Evolutionary conservation across 768 basidiomycete species (phyloP).

Genomic region (Leucocoprinus leucothites): DNA sequence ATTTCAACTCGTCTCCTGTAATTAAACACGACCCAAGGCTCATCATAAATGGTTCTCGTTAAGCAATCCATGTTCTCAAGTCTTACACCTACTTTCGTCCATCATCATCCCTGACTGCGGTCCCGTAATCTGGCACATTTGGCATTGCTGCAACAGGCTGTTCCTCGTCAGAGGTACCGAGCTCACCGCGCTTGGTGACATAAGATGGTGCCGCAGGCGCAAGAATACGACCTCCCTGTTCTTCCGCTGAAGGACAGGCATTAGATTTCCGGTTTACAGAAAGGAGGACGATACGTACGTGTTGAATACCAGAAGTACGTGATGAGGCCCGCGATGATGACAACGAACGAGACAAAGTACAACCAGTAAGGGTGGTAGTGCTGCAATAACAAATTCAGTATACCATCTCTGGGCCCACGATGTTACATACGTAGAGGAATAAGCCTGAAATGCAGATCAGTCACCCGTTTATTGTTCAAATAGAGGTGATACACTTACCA

Average conservation of each 20-base stretch:
- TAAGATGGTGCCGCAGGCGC: slow-evolving; percentile 61
- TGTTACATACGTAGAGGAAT: slow-evolving; percentile 45
- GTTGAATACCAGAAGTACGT: slow-evolving; percentile 85
- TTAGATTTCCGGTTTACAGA: not conserved
- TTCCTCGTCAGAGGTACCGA: slow-evolving; percentile 14
- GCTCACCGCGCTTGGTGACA: slow-evolving; percentile 32
- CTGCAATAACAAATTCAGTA: slow-evolving; percentile 31
- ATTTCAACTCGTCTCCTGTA: not conserved
- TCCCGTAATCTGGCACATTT: not conserved
- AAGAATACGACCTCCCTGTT: slow-evolving; percentile 53
- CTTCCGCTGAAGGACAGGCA: slow-evolving; percentile 49
- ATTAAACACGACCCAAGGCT: not conserved
- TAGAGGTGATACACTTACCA: slow-evolving; percentile 33
- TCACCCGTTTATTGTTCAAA: not conserved
- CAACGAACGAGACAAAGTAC: slow-evolving; percentile 76
- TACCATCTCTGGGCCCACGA: no score
- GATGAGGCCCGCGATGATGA: slow-evolving; percentile 71
- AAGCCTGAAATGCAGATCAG: slow-evolving; percentile 29
- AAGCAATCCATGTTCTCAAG: not conserved
- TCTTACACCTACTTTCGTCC: not conserved
- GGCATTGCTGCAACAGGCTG: slow-evolving; percentile 6
- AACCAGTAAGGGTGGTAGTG: slow-evolving; percentile 85
- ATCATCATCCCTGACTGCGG: not conserved
- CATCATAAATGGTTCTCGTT: not conserved
- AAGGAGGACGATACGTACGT: slow-evolving; percentile 47